Conservation (phyloP, 306 rosid species). For the Pyrus betulifolia region DNA sequence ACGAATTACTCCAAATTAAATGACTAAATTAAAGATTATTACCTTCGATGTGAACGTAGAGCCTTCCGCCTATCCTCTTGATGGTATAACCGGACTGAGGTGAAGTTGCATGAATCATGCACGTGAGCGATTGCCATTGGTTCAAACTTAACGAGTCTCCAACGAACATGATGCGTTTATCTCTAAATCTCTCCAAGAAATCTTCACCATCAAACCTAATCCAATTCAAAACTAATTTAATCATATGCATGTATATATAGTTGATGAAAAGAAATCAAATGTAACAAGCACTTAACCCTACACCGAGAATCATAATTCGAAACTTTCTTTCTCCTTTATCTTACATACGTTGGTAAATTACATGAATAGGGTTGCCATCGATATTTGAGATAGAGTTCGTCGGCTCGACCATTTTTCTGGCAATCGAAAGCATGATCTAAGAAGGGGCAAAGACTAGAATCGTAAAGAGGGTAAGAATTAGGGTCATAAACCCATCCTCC, state of each 20-base stretch:
- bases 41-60: constrained; percentile 26
- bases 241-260: not conserved
- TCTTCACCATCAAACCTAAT: constrained; percentile 15
- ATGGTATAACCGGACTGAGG: not conserved
- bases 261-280: no score
- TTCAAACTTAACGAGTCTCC: constrained; percentile 37
- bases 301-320: not conserved
- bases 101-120: constrained; percentile 19
- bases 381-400: constrained; percentile 24
- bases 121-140: constrained; percentile 34
- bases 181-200: constrained; percentile 19
- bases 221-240: not conserved
- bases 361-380: constrained; percentile 32
- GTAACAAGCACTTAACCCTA: not conserved
- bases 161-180: constrained; percentile 21
- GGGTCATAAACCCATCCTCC: constrained; percentile 37
- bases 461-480: constrained; percentile 31
- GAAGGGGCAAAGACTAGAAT: constrained; percentile 18
- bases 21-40: no score
- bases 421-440: constrained; percentile 15
- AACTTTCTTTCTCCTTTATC: not conserved
- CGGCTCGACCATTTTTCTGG: constrained; percentile 25
- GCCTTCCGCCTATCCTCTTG: not conserved
- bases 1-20: not conserved
- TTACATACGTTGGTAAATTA: constrained; percentile 21